Base-by-base conservation (phyloP, 78 protist genomes). In the Chrysochromulina parva region DNA sequence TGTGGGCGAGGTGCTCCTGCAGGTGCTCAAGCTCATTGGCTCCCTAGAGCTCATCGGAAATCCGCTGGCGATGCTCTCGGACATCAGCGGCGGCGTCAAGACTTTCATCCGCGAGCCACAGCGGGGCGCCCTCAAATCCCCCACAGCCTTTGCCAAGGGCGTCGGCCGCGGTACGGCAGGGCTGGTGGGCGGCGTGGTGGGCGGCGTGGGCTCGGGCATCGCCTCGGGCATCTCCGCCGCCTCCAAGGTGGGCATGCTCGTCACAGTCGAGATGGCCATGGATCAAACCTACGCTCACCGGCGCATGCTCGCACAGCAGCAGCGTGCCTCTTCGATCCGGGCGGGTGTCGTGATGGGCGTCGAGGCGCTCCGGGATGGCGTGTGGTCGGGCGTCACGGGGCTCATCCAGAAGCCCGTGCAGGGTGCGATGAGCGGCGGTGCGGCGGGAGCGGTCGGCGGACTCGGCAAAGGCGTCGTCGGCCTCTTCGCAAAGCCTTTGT, bases 71-170 rank as follows among this genome's bases (percentile, higher is more conserved):
- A 3, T 74, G 57, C 48, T 38, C 6, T 4, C 55, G 19, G 82
- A 74, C 55, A 48, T 74, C 13, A 55, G 82, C 82, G 82, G 55
- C 82, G 82, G 82, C 82, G 82, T 74, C 57, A 11, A n/a, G 38
- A 16, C 9, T 1, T 74, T 74, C 55, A 48, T 48, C 55, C 48
- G 48, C 82, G 57, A 74, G 82, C 82, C 82, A 3, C 6, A 11
- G 57, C 3, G 3, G 58, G 82, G 82, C 28, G 57, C 48, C 57
- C 2, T 17, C 78, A 74, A 48, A 17, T 1, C 28, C 55, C 28
- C 38, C 38, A 38, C 38, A 38, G 38, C 38, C 38, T 38, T 38
- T 38, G 38, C 38, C 38, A 38, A 38, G 38, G 38, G 38, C 38
- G 38, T 38, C 38, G 38, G 38, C 38, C 38, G 38, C 38, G 38